A percentile compares a stretch with the other conserved stretches of the same genome.
phyloP scores from a whole-genome alignment of 2,329 filamentous ascomycete species.

The Pleomassaria siparia region DNA sequence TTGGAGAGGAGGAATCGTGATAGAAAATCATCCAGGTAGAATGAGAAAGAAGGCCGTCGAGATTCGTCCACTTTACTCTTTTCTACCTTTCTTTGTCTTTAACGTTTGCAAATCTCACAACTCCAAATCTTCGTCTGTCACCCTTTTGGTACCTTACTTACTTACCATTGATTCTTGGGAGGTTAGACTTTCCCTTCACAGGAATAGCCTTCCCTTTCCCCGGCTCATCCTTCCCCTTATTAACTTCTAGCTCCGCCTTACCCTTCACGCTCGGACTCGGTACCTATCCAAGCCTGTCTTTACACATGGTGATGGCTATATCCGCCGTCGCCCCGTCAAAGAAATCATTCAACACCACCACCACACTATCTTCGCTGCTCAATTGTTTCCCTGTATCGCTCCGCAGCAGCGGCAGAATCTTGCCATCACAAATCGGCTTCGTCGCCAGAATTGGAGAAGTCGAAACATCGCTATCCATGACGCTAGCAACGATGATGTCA shows the following conservation, averaged over 20 bases:
- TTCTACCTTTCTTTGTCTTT: too few relatives aligned
- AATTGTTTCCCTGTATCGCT: slow-evolving; percentile 46
- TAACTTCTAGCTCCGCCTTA: neutral
- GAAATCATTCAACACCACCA: slow-evolving; percentile 55
- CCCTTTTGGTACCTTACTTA: too few relatives aligned
- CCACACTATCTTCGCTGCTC: slow-evolving; percentile 44
- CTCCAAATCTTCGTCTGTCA: too few relatives aligned
- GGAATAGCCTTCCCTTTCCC: neutral
- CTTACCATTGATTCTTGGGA: too few relatives aligned
- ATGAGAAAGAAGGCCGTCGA: too few relatives aligned
- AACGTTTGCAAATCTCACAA: too few relatives aligned
- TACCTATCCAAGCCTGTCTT: slow-evolving; percentile 35
- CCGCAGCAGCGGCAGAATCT: slow-evolving; percentile 52
- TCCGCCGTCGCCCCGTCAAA: slow-evolving; percentile 54
- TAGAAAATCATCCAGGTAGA: too few relatives aligned
- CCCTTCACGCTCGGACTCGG: neutral
- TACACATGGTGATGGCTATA: slow-evolving; percentile 47
- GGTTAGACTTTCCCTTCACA: too few relatives aligned
- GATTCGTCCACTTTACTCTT: too few relatives aligned
- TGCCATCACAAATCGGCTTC: slow-evolving; percentile 52
- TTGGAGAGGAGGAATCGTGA: too few relatives aligned
- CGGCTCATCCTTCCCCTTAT: neutral
- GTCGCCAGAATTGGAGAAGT: slow-evolving; percentile 52
- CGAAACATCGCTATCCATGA: slow-evolving; percentile 48
- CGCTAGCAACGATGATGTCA: slow-evolving; percentile 50